Evolutionary conservation across 2,329 filamentous ascomycete species (phyloP).

Genomic region (Periconia sp.): DNA sequence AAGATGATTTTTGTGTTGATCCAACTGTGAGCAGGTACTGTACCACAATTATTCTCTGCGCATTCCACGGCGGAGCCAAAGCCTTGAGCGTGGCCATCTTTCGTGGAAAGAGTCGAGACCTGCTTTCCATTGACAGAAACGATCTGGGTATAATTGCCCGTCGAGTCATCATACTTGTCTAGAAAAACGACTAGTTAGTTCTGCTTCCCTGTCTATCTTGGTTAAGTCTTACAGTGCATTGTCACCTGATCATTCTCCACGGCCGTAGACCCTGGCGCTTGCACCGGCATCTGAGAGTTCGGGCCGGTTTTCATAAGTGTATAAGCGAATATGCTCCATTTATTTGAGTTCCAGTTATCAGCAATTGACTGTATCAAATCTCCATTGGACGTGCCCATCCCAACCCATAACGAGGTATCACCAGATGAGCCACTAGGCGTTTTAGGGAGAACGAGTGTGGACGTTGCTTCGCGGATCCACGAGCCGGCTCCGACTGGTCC

Average conservation of each 20-base stretch:
- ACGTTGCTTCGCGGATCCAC: slow-evolving; percentile 54
- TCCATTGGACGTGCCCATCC: slow-evolving; percentile 58
- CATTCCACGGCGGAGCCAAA: slow-evolving; percentile 55
- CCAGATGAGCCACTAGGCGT: slow-evolving; percentile 44
- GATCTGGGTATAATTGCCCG: slow-evolving; percentile 50
- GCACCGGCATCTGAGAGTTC: slow-evolving; percentile 41
- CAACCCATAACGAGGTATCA: slow-evolving; percentile 55
- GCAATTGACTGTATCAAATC: slow-evolving; percentile 57
- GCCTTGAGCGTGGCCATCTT: slow-evolving; percentile 50
- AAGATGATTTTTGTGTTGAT: slow-evolving; percentile 48
- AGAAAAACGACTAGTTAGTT: too few relatives aligned
- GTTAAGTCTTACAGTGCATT: slow-evolving; percentile 47
- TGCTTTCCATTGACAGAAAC: slow-evolving; percentile 45
- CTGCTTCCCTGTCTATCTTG: too few relatives aligned
- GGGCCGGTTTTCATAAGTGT: slow-evolving; percentile 45
- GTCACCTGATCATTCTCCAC: slow-evolving; percentile 43
- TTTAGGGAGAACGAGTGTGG: slow-evolving; percentile 53
- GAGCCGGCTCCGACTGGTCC: slow-evolving; percentile 50
- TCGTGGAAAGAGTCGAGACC: slow-evolving; percentile 55
- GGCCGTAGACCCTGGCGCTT: slow-evolving; percentile 35
- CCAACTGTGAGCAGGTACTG: slow-evolving; percentile 49
- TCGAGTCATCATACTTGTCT: slow-evolving; percentile 49
- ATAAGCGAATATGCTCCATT: slow-evolving; percentile 55
- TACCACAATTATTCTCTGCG: slow-evolving; percentile 48
- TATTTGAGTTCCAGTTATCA: slow-evolving; percentile 23